Base-by-base conservation (phyloP, 2,329 filamentous ascomycete species). In the Monosporascus sp. region DNA sequence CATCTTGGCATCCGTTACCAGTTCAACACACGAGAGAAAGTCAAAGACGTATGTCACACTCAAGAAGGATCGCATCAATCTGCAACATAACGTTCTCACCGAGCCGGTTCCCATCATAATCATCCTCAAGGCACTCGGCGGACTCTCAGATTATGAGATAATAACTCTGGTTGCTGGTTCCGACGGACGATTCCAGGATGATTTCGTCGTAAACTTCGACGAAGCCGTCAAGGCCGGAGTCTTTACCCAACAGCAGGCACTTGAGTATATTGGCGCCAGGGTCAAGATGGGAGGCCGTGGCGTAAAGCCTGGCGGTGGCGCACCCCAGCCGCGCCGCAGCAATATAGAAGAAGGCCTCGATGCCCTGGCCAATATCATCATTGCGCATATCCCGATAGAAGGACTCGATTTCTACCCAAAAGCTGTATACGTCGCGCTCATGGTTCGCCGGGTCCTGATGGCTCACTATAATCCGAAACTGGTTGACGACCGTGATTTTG, bases 81-180 rank as follows among this genome's bases (percentile, higher is more conserved):
- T 99, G 45, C 87, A 90, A 59, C 94, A 99, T 74, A 99, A 99
- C 69, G 90, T 96, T 45, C 76, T 99, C 7, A 87, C 86, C 48
- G 94, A 99, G 67, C 88, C 94, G 55, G 84, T 99, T n/a, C 95
- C 95, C 0, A 94, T 99, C 52, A 91, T 95, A 44, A 89, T 99
- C 61, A 81, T 95, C 38, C 79, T 99, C 53, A 96, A 96, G 68
- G 94, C 94, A 2, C 84, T 99, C 74, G 94, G 94, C 4, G 88
- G 97, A 3, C 85, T 96, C 56, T 92, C 93, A 0, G 94, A 99
- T 67, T 90, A 93, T 67, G 94, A 99, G 70, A 97, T 99, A 62
- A 80, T 97, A 70, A 83, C 93, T 54, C 82, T 99, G 34, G 89
- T 97, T 25, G 89, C 92, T 20, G 95, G 94, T 47, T 85, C 88